These are phyloP conservation scores for Melampsora larici-populina DNA, from an alignment of 1,284 basidiomycete species.

Conservation along the genomic window DNA sequence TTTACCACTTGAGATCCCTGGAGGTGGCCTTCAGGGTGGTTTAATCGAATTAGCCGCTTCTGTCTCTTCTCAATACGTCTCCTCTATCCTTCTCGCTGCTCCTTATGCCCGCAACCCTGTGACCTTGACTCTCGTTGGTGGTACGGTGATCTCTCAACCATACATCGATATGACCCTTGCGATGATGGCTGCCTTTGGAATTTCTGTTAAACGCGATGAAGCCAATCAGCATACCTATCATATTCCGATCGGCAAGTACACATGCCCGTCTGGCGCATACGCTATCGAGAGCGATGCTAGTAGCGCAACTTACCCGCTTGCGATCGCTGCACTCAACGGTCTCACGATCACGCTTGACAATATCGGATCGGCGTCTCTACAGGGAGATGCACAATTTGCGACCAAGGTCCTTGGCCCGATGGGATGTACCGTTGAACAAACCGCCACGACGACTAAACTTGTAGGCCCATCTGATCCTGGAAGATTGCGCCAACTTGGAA, in stretches of 20 bases:
- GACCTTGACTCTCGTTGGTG: constrained; percentile 83
- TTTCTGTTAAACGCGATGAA: constrained; percentile 69
- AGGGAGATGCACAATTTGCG: constrained; percentile 94
- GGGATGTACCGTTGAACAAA: constrained; percentile 89
- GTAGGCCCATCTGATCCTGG: constrained; percentile 74
- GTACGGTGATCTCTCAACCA: constrained; percentile 93
- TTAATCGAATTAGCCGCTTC: constrained; percentile 83
- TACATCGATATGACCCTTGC: constrained; percentile 99
- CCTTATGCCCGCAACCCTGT: constrained; percentile 82
- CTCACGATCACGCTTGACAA: constrained; percentile 87
- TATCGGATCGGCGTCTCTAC: constrained; percentile 84
- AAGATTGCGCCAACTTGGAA: constrained; percentile 73
- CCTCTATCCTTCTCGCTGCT: constrained; percentile 89
- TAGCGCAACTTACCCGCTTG: constrained; percentile 93
- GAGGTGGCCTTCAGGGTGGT: constrained; percentile 71
- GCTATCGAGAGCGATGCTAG: constrained; percentile 93
- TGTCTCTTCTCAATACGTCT: constrained; percentile 97
- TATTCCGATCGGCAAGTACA: constrained; percentile 77
- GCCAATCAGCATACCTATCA: constrained; percentile 70
- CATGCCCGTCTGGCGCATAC: constrained; percentile 70
- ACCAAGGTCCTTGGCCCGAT: constrained; percentile 87
- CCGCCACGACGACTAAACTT: constrained; percentile 83
- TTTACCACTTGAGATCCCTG: constrained; percentile 80
- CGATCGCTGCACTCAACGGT: constrained; percentile 93
- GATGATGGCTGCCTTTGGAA: constrained; percentile 94